These are phyloP conservation scores for Celoporthe dispersa DNA, from an alignment of 2,329 filamentous ascomycete genomes.

Conservation along the genomic window DNA sequence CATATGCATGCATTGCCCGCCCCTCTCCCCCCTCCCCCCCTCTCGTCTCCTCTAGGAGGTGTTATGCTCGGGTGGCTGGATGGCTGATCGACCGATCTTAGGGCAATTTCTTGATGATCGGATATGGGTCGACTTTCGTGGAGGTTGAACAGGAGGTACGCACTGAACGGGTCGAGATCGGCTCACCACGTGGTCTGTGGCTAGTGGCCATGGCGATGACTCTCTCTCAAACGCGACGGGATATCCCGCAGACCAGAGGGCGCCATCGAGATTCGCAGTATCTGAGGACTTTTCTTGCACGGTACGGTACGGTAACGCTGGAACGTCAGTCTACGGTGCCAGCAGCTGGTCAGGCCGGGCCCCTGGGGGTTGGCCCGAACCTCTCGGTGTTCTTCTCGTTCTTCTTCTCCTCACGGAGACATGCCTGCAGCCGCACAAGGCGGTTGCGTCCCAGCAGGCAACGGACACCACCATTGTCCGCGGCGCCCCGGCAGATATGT, in stretches of 20 bases:
- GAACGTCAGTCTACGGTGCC: neutral
- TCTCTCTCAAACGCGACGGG: neutral
- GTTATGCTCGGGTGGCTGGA: neutral
- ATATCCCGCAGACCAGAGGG: neutral
- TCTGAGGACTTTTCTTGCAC: neutral
- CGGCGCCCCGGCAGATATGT: neutral
- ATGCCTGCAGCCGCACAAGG: neutral
- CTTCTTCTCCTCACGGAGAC: neutral
- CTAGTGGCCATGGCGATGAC: neutral
- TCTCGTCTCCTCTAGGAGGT: neutral
- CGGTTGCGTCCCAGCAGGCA: neutral
- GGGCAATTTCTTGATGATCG: neutral
- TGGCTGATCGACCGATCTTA: conserved; percentile 4
- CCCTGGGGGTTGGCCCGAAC: neutral
- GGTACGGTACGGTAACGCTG: neutral
- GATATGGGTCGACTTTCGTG: neutral
- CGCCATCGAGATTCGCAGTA: neutral
- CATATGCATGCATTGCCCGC: neutral
- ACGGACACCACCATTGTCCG: neutral
- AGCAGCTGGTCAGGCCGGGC: neutral
- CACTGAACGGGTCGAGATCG: conserved; percentile 1
- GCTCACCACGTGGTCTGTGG: conserved; percentile 10
- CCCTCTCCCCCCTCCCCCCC: too few relatives aligned
- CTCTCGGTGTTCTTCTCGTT: neutral
- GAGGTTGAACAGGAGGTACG: neutral